phyloP scores from a whole-genome alignment of 1,139 yeast genomes.

The Hemisphaericaspora lyxosophila region DNA sequence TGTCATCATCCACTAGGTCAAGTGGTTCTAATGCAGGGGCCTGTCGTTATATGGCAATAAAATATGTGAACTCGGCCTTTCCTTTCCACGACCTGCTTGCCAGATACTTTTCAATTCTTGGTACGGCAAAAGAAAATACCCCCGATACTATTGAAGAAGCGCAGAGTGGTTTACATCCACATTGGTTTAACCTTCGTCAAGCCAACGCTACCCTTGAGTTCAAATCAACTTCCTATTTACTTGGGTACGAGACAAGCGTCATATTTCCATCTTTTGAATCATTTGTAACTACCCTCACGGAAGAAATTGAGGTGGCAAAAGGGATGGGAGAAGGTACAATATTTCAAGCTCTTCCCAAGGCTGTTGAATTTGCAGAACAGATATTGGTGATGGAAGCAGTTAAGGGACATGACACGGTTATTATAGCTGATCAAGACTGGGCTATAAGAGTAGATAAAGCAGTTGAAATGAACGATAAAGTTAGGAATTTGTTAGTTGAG shows the following conservation, averaged over 20 bases:
- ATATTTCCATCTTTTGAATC: constrained; percentile 46
- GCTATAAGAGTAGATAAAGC: constrained; percentile 69
- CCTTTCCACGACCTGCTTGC: constrained; percentile 71
- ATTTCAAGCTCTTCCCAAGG: constrained; percentile 34
- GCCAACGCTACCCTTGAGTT: constrained; percentile 42
- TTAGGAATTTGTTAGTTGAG: constrained; percentile 36
- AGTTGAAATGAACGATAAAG: constrained; percentile 57
- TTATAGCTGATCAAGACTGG: constrained; percentile 78
- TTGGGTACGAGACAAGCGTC: constrained; percentile 36
- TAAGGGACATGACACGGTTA: constrained; percentile 49
- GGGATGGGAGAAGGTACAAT: constrained; percentile 22
- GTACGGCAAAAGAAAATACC: constrained; percentile 55
- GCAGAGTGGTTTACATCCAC: constrained; percentile 77
- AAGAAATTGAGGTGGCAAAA: constrained; percentile 23
- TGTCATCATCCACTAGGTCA: constrained; percentile 26
- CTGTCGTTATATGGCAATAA: constrained; percentile 62
- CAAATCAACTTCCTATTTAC: constrained; percentile 43
- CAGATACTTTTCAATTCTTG: constrained; percentile 66
- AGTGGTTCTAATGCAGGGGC: constrained; percentile 30
- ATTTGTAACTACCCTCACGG: constrained; percentile 29
- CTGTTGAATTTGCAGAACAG: constrained; percentile 50
- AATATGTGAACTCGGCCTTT: constrained; percentile 63
- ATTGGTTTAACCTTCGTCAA: constrained; percentile 54
- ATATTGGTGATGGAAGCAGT: constrained; percentile 67
- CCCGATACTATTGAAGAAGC: constrained; percentile 83